These are phyloP conservation scores for Dioszegia crocea DNA, from an alignment of 768 basidiomycete genomes.

Conservation along the genomic window DNA sequence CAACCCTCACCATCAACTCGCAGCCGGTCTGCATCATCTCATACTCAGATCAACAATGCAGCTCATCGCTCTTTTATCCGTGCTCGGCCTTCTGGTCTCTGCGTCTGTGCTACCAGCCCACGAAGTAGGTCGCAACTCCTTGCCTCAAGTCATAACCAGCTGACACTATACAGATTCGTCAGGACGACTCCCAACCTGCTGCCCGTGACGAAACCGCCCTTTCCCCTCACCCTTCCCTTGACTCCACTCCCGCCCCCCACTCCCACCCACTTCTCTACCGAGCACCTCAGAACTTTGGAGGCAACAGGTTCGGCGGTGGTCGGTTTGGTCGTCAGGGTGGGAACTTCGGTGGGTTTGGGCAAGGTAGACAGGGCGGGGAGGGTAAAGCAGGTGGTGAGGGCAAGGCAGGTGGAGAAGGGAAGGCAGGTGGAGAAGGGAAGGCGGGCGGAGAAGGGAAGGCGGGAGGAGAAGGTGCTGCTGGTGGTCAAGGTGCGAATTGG, in stretches of 20 bases:
- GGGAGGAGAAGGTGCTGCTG: not conserved
- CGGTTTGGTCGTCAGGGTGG: not conserved
- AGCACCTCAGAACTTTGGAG: not conserved
- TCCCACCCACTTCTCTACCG: not conserved
- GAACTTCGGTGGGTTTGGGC: not conserved
- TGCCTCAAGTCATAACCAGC: no score
- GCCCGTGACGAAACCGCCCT: not conserved
- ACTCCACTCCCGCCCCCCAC: not conserved
- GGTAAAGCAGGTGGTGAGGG: constrained; percentile 5
- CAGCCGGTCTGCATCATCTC: no score
- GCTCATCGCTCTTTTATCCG: not conserved
- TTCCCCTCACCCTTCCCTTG: not conserved
- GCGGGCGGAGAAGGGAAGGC: constrained; percentile 7
- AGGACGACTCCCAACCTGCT: not conserved
- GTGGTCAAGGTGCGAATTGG: not conserved
- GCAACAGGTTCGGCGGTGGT: not conserved
- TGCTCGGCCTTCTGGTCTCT: not conserved
- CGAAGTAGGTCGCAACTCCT: not conserved
- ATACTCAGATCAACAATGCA: not conserved
- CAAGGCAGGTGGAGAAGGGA: not conserved
- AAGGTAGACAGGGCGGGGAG: not conserved
- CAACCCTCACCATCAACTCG: no score
- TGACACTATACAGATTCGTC: not conserved
- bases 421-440: not conserved
- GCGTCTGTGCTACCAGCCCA: not conserved